Conservation (phyloP, 1,284 basidiomycete species). For the Sparassis latifolia region DNA sequence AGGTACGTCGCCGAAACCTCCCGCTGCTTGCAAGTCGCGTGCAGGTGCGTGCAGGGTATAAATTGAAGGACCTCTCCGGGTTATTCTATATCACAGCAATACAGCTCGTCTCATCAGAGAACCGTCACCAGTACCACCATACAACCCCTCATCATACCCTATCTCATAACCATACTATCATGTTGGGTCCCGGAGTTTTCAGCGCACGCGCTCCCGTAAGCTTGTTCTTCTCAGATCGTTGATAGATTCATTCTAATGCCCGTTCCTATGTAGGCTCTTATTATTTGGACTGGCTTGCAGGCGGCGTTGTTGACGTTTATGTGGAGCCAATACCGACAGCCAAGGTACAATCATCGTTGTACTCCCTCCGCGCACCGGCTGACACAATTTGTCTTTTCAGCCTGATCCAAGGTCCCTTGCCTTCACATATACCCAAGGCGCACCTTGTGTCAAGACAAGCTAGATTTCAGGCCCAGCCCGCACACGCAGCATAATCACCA, state of each 20-base stretch:
- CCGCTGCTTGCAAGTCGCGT: background rate
- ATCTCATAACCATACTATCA: background rate
- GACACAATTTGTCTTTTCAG: slow-evolving; percentile 5
- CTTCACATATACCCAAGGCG: slow-evolving; percentile 21
- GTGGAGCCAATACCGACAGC: slow-evolving; percentile 19
- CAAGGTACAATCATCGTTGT: slow-evolving; percentile 13
- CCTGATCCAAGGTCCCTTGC: slow-evolving; percentile 16
- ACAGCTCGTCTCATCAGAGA: no score
- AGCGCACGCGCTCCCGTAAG: slow-evolving; percentile 18
- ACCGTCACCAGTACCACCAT: no score
- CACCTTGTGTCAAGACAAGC: slow-evolving; percentile 13
- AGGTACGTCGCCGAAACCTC: background rate
- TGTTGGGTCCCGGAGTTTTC: no score
- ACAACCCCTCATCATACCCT: slow-evolving; percentile 6
- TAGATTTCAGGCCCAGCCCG: slow-evolving; percentile 14
- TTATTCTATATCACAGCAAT: no score
- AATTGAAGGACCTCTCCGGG: background rate
- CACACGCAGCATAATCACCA: slow-evolving; percentile 2
- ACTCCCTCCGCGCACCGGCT: background rate
- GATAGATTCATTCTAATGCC: no score
- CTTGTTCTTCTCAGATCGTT: background rate
- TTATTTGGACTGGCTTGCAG: slow-evolving; percentile 21
- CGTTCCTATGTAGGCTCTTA: slow-evolving; percentile 12
- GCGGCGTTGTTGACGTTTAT: slow-evolving; percentile 18
- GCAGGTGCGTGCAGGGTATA: slow-evolving; percentile 3